Base-by-base conservation (phyloP, 495 filamentous ascomycete genomes). In the Aspergillus funiculosus region DNA sequence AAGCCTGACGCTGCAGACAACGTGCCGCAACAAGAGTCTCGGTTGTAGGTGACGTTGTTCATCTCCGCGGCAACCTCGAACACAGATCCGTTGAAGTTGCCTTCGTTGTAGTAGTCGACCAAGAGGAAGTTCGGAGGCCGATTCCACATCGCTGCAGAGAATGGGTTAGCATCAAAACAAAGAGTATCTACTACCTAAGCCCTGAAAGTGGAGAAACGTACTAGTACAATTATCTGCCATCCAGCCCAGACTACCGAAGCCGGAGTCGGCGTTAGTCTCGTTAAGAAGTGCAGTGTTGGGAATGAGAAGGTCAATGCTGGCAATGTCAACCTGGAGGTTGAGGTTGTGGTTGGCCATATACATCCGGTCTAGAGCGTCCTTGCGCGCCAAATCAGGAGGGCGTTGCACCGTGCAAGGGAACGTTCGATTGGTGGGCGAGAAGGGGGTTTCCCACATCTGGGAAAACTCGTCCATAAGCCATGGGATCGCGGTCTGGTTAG, bases 341-440 rank as follows among this genome's bases (percentile, higher is more conserved):
- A 95, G 67, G 59, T 95, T 95, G 62, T 97, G 91, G 53, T 97
- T 97, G 46, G 87, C 86, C 67, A 95, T 81, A 48, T 94, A 94
- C 72, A 95, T 73, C 37, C 84, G 71, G 4, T 75, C 69, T 46
- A 68, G 62, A 1, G 78, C 78, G 19, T 80, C 71, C 5, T 72
- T 57, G 0, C 20, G 6, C 9, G 63, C 56, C 43, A 90, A 60
- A 4, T 74, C 72, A 0, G 87, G 82, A 14, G 81, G 81, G 2
- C 81, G 68, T 52, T 81, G 69, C 42, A 69, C 54, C 0, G 68
- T 76, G 56, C 81, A 85, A 1, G 81, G 79, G 59, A 85, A 85
- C 15, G 43, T 55, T 9, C 55, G 53, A 55, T 83, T 60, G 0
- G 77, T 81, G 0, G 81, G 81, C 11, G 74, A 79, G 52, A 80